Evolutionary conservation across 352 stramenopile genomes (phyloP).

Genomic region (Globisporangium spiculum): DNA sequence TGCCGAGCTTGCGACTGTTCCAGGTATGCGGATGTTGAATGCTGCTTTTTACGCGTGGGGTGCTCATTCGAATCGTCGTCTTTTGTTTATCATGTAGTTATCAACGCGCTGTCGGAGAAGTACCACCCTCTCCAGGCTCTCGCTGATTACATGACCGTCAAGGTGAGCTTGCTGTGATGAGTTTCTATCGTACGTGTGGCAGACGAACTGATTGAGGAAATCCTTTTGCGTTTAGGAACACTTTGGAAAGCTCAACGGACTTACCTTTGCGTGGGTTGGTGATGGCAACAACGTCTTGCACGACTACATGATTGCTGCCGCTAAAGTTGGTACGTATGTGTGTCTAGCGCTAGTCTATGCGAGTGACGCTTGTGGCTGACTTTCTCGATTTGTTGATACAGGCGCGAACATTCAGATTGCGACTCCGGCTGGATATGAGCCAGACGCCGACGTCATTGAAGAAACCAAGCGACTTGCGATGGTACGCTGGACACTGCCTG

Average conservation of each 20-base stretch:
- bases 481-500: slow-evolving; percentile 9
- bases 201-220: neutral
- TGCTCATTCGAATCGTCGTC: neutral
- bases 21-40: slow-evolving; percentile 25
- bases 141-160: slow-evolving; percentile 97
- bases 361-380: neutral
- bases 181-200: neutral
- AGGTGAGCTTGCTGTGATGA: slow-evolving; percentile 37
- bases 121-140: slow-evolving; percentile 98
- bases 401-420: slow-evolving; percentile 93
- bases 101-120: slow-evolving; percentile 98
- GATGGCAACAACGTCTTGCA: slow-evolving; percentile 98
- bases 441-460: slow-evolving; percentile 86
- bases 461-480: slow-evolving; percentile 87
- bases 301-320: slow-evolving; percentile 95
- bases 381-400: neutral
- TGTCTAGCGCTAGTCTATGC: neutral
- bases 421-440: slow-evolving; percentile 92
- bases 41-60: neutral
- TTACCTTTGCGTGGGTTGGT: slow-evolving; percentile 97
- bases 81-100: slow-evolving; percentile 57
- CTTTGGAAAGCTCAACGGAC: slow-evolving; percentile 82
- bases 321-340: slow-evolving; percentile 67
- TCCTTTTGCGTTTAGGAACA: slow-evolving; percentile 43
- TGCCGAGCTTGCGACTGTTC: slow-evolving; percentile 87